phyloP scores from a whole-genome alignment of 176 grass and related monocot species.

The Tillandsia fasciculata region DNA sequence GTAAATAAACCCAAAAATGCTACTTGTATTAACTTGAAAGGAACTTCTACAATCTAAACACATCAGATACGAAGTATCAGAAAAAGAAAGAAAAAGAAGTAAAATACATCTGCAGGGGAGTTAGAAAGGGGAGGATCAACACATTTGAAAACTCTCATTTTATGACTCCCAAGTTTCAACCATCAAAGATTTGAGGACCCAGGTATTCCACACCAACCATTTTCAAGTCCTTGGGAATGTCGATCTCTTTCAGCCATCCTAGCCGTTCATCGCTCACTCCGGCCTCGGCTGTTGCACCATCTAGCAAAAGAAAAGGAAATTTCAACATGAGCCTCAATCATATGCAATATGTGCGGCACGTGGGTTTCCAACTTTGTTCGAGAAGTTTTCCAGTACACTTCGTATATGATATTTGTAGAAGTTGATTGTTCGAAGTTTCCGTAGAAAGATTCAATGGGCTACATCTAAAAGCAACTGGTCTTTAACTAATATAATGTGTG shows the following conservation, averaged over 20 bases:
- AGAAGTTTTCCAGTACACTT: background rate
- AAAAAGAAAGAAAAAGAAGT: no score
- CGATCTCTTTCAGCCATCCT: conserved; percentile 66
- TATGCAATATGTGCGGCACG: background rate
- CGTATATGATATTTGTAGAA: background rate
- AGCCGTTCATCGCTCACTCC: conserved; percentile 15
- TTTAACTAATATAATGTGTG: no score
- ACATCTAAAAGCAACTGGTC: no score
- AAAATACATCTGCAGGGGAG: no score
- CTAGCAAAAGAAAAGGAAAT: conserved; percentile 7
- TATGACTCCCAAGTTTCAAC: background rate
- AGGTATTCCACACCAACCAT: conserved; percentile 49
- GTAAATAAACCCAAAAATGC: no score
- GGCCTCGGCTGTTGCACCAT: background rate
- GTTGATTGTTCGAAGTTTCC: no score
- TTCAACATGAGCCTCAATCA: no score
- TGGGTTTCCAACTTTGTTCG: background rate
- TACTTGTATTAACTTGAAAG: no score
- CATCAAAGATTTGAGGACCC: conserved; percentile 51
- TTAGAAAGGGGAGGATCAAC: no score
- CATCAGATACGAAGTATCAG: no score
- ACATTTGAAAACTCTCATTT: background rate
- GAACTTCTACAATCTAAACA: no score
- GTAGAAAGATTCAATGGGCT: no score
- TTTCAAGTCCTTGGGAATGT: conserved; percentile 41